Evolutionary conservation across 202 grass and related monocot species (phyloP).

Genomic region (Cymbopogon flexuosus): DNA sequence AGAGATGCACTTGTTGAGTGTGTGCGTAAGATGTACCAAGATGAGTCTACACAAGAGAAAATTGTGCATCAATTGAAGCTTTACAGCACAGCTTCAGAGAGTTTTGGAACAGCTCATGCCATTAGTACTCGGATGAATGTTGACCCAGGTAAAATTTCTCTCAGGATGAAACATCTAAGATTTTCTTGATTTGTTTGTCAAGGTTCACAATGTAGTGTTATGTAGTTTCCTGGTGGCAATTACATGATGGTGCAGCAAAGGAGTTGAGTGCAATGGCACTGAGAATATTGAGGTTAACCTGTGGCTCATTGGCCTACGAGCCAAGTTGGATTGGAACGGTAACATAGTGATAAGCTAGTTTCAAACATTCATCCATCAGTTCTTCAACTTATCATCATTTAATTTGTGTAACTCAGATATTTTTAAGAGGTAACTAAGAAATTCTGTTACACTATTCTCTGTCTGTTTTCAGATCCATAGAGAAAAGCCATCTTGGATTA

Average conservation of each 20-base stretch:
- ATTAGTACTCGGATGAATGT: not conserved
- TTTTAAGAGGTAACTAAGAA: not conserved
- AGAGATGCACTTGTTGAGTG: constrained; percentile 7
- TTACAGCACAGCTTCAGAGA: constrained; percentile 2
- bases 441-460: not conserved
- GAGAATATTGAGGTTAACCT: not conserved
- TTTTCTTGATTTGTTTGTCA: not conserved
- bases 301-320: not conserved
- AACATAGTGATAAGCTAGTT: not conserved
- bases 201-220: not conserved
- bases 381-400: not conserved
- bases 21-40: not conserved
- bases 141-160: constrained; percentile 10
- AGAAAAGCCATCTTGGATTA: not conserved
- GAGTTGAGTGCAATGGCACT: no score
- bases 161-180: not conserved
- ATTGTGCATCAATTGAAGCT: constrained; percentile 1
- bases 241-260: no score
- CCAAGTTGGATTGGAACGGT: constrained; percentile 8
- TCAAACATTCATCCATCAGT: not conserved
- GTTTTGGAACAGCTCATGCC: not conserved
- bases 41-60: not conserved
- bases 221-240: no score
- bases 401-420: not conserved
- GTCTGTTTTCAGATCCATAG: not conserved